Evolutionary conservation across 805 yeast species (phyloP).

Genomic region (Candida endomychidarum): DNA sequence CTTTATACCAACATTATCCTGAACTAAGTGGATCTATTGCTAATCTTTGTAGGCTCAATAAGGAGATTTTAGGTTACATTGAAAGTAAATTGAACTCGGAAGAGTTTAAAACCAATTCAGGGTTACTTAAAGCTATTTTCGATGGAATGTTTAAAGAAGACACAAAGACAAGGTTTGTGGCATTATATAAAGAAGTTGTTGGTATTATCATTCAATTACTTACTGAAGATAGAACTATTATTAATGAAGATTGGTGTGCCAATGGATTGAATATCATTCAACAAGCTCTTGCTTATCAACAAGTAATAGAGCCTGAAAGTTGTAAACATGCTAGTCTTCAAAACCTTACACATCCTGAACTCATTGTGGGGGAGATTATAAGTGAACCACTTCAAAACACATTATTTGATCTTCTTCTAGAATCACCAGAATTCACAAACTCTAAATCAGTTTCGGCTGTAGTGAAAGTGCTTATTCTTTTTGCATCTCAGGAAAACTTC

Average conservation of each 20-base stretch:
- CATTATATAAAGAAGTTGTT: background rate
- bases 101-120: background rate
- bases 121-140: slow-evolving; percentile 5
- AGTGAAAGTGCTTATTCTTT: slow-evolving; percentile 42
- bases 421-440: slow-evolving; percentile 38
- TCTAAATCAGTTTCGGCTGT: slow-evolving; percentile 52
- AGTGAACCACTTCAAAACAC: slow-evolving; percentile 21
- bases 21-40: slow-evolving; percentile 7
- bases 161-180: background rate
- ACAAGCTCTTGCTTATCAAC: slow-evolving; percentile 50
- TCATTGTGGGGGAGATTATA: slow-evolving; percentile 17
- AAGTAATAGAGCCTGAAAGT: slow-evolving; percentile 47
- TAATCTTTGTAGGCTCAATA: slow-evolving; percentile 4
- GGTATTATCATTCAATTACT: slow-evolving; percentile 9
- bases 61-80: background rate
- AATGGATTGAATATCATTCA: slow-evolving; percentile 56
- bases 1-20: slow-evolving; percentile 9
- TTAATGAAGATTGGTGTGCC: slow-evolving; percentile 56
- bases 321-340: slow-evolving; percentile 19
- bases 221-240: slow-evolving; percentile 12
- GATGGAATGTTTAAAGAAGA: slow-evolving; percentile 2
- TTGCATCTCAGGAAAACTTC: slow-evolving; percentile 44
- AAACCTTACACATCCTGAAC: slow-evolving; percentile 7
- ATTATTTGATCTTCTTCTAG: slow-evolving; percentile 46
- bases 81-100: background rate